Percentiles rank a stretch among this genome's conserved stretches.
These are phyloP conservation scores for Jaminaea rosea DNA, from an alignment of 1,284 basidiomycete genomes.

Conservation along the genomic window DNA sequence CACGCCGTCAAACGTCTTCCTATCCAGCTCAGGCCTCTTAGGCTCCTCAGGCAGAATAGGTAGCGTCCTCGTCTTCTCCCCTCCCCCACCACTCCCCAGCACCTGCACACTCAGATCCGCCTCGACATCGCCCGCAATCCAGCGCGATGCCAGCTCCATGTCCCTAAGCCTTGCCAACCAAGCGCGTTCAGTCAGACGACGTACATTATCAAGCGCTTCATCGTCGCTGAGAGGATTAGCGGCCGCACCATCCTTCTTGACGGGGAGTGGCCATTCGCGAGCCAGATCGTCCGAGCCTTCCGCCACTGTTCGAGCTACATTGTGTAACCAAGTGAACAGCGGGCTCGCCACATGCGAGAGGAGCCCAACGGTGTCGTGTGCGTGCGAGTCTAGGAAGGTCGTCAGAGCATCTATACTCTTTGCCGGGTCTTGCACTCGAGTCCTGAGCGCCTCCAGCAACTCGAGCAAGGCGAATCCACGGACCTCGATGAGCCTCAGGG, in stretches of 20 bases:
- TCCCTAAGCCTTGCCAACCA: neutral
- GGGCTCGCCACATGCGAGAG: conserved; percentile 11
- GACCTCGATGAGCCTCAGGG: conserved; percentile 23
- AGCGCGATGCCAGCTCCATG: conserved; percentile 9
- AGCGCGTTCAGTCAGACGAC: neutral
- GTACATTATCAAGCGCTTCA: neutral
- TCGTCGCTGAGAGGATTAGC: neutral
- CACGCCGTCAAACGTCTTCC: neutral
- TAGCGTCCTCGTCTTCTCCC: neutral
- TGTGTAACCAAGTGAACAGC: conserved; percentile 40
- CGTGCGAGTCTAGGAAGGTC: conserved; percentile 24
- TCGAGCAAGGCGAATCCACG: conserved; percentile 28
- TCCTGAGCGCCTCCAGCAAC: conserved; percentile 34
- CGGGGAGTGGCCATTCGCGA: conserved; percentile 27
- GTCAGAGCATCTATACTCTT: conserved; percentile 34
- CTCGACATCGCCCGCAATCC: conserved; percentile 42
- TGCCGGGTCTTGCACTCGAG: conserved; percentile 36
- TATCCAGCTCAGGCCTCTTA: neutral
- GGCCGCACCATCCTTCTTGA: neutral
- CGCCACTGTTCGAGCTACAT: conserved; percentile 33
- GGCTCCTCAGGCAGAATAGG: conserved; percentile 1
- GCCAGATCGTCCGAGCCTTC: conserved; percentile 31
- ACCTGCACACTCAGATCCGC: conserved; percentile 35
- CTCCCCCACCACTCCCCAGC: conserved; percentile 24
- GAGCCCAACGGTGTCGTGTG: conserved; percentile 18